These are phyloP conservation scores for Entrophospora sp. DNA, from an alignment of 192 early-diverging fungal species.

Conservation along the genomic window DNA sequence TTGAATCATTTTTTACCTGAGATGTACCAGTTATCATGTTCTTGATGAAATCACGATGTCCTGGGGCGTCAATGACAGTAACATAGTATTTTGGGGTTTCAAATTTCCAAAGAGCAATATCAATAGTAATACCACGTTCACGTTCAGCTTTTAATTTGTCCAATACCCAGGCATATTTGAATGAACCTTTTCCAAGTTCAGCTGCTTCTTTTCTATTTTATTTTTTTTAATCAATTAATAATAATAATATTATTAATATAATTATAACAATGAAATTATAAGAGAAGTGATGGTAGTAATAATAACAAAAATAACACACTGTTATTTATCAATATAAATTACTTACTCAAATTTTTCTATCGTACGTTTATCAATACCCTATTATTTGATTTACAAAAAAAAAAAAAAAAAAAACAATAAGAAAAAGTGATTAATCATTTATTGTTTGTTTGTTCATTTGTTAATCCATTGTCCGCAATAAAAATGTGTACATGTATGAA, in stretches of 20 bases:
- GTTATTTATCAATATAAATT: no score
- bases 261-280: no score
- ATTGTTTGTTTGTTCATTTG: no score
- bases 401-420: not conserved
- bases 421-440: not conserved
- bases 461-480: no score
- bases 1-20: slow-evolving; percentile 51
- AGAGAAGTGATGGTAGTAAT: no score
- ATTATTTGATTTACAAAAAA: no score
- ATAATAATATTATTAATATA: no score
- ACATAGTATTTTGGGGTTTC: slow-evolving; percentile 95
- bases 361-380: slow-evolving; percentile 88
- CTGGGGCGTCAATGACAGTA: slow-evolving; percentile 99
- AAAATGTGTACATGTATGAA: no score
- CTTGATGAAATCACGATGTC: slow-evolving; percentile 99
- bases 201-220: slow-evolving; percentile 77
- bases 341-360: slow-evolving; percentile 79
- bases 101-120: slow-evolving; percentile 96
- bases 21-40: slow-evolving; percentile 99
- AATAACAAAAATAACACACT: no score
- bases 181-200: slow-evolving; percentile 99
- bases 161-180: slow-evolving; percentile 99
- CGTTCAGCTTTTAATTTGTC: slow-evolving; percentile 99
- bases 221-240: not conserved
- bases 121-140: slow-evolving; percentile 99